phyloP scores from a whole-genome alignment of 768 basidiomycete genomes.

The Agrocybe praecox region DNA sequence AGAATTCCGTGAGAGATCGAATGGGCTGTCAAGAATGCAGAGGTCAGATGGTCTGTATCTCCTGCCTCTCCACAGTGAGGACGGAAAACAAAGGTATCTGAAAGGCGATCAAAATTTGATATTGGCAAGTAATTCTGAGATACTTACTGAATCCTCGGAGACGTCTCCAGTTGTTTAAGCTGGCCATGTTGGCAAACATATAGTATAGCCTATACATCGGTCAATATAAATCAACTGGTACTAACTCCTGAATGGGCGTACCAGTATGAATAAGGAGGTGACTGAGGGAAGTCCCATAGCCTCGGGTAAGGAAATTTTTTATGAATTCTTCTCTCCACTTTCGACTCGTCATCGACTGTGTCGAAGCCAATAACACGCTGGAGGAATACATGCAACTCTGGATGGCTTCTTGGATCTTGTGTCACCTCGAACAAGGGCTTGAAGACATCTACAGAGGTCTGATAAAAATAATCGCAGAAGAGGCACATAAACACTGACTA shows the following conservation, averaged over 20 bases:
- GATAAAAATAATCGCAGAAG: neutral
- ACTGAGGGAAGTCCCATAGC: conserved; percentile 86
- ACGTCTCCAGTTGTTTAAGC: conserved; percentile 91
- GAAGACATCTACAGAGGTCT: conserved; percentile 73
- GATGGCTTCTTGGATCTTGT: conserved; percentile 84
- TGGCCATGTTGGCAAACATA: conserved; percentile 96
- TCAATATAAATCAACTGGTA: neutral
- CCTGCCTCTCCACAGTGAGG: conserved; percentile 99
- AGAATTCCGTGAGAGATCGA: conserved; percentile 99
- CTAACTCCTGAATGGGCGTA: conserved; percentile 32
- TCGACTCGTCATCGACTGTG: conserved; percentile 98
- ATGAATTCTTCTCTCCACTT: conserved; percentile 87
- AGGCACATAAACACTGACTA: conserved; percentile 58
- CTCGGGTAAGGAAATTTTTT: conserved; percentile 93
- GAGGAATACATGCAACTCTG: conserved; percentile 92
- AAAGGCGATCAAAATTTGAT: neutral
- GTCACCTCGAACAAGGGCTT: conserved; percentile 95
- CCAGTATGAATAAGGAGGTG: conserved; percentile 97
- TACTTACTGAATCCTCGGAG: conserved; percentile 84
- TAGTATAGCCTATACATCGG: conserved; percentile 79
- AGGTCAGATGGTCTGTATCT: conserved; percentile 95
- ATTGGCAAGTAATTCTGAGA: neutral
- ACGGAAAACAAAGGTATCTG: conserved; percentile 95
- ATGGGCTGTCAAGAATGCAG: conserved; percentile 94
- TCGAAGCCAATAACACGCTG: conserved; percentile 97